Evolutionary conservation across 192 early-diverging fungal species (phyloP).

Genomic region (Coemansia aciculifera): DNA sequence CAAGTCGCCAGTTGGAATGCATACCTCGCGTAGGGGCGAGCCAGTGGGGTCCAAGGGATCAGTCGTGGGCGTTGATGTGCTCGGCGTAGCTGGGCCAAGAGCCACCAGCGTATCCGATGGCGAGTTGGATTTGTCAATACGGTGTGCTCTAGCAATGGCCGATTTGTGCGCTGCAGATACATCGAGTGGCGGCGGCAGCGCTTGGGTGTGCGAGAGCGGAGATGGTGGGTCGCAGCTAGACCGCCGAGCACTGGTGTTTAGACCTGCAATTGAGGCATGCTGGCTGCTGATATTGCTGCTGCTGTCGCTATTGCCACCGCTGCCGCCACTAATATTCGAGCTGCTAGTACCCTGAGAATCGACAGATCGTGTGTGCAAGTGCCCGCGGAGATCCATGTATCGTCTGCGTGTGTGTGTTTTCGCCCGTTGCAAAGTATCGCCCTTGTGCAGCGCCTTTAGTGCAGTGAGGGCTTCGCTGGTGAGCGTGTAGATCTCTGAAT

Average conservation of each 20-base stretch:
- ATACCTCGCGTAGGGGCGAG: slow-evolving; percentile 25
- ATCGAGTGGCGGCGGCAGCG: slow-evolving; percentile 35
- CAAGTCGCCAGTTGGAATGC: slow-evolving; percentile 40
- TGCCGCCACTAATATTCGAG: not conserved
- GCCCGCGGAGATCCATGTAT: slow-evolving; percentile 43
- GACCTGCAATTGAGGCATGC: not conserved
- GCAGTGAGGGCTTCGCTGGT: slow-evolving; percentile 31
- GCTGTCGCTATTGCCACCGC: not conserved
- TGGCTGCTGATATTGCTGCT: slow-evolving; percentile 11
- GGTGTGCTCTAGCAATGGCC: not conserved
- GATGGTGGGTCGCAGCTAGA: not conserved
- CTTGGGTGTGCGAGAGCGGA: not conserved
- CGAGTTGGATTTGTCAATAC: slow-evolving; percentile 11
- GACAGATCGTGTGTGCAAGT: slow-evolving; percentile 24
- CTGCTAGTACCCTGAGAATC: slow-evolving; percentile 16
- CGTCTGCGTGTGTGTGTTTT: slow-evolving; percentile 46
- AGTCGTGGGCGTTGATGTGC: not conserved
- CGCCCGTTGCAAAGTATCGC: slow-evolving; percentile 33
- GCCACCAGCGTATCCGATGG: slow-evolving; percentile 41
- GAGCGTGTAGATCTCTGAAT: slow-evolving; percentile 50
- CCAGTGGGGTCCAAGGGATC: not conserved
- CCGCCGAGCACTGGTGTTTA: not conserved
- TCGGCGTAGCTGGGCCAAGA: slow-evolving; percentile 13
- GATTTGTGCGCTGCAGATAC: slow-evolving; percentile 13
- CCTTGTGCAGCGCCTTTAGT: slow-evolving; percentile 31